These are phyloP conservation scores for Myochromella boudieri DNA, from an alignment of 768 basidiomycete species.

Conservation along the genomic window DNA sequence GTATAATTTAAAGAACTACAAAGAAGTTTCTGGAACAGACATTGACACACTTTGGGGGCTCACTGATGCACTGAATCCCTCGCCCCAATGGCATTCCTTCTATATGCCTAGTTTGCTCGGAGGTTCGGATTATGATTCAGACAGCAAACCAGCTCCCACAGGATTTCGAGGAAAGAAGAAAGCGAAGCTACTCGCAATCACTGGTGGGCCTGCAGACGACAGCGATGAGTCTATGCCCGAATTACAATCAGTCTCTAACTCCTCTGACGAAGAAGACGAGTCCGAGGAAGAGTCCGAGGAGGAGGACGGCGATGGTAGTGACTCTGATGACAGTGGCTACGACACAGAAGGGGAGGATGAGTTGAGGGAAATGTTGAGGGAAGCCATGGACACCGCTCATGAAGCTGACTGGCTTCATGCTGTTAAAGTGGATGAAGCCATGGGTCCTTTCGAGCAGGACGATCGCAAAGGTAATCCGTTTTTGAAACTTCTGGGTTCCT, in stretches of 20 bases:
- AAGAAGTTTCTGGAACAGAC: slow-evolving; percentile 45
- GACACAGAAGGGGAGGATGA: slow-evolving; percentile 72
- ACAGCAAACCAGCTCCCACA: slow-evolving; percentile 18
- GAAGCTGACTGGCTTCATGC: slow-evolving; percentile 61
- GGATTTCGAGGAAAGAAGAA: slow-evolving; percentile 13
- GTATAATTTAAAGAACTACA: slow-evolving; percentile 53
- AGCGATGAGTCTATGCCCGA: slow-evolving; percentile 63
- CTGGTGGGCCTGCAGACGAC: slow-evolving; percentile 43
- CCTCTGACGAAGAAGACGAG: slow-evolving; percentile 41
- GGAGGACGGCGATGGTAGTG: slow-evolving; percentile 30
- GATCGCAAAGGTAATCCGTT: slow-evolving; percentile 74
- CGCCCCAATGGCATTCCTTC: slow-evolving; percentile 61
- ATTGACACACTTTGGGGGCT: slow-evolving; percentile 69
- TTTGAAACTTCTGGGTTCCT: slow-evolving; percentile 68
- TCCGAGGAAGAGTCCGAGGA: slow-evolving; percentile 39
- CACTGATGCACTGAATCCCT: slow-evolving; percentile 44
- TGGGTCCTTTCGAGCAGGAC: slow-evolving; percentile 47
- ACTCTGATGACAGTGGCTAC: slow-evolving; percentile 45
- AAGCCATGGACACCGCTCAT: slow-evolving; percentile 72
- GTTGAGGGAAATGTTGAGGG: slow-evolving; percentile 56
- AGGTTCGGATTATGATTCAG: slow-evolving; percentile 28
- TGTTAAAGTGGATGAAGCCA: slow-evolving; percentile 32
- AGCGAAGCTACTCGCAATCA: slow-evolving; percentile 49
- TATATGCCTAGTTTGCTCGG: slow-evolving; percentile 29
- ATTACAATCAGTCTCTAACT: slow-evolving; percentile 65